Percentiles rank a stretch among this genome's conserved stretches.
Conservation (phyloP, 805 yeast species). For the Lachancea kluyveri region DNA sequence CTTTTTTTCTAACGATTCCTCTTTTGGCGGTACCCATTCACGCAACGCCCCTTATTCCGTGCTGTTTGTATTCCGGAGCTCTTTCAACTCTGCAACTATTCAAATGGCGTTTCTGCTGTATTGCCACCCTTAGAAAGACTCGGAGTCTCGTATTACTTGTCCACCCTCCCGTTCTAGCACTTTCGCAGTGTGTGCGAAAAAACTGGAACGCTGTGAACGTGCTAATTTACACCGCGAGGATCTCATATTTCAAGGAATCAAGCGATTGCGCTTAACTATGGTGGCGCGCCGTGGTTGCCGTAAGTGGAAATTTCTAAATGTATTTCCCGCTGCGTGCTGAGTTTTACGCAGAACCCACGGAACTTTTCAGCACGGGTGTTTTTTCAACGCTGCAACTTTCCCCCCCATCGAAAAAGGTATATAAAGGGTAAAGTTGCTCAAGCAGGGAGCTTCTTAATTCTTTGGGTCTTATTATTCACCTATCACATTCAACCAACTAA, state of each 20-base stretch:
- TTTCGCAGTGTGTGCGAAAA: conserved; percentile 25
- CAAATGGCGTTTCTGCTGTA: too few relatives aligned
- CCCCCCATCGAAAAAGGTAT: conserved; percentile 2
- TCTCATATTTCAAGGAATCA: conserved; percentile 13
- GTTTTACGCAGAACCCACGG: background rate
- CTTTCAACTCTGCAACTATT: too few relatives aligned
- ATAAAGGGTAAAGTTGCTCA: conserved; percentile 3
- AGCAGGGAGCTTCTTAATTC: background rate
- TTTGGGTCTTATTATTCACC: background rate
- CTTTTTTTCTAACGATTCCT: too few relatives aligned
- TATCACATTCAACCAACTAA: background rate
- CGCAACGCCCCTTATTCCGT: too few relatives aligned
- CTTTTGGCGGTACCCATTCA: too few relatives aligned
- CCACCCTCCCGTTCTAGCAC: conserved; percentile 7
- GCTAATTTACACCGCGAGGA: conserved; percentile 18
- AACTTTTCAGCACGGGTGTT: conserved; percentile 1
- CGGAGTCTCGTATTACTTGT: too few relatives aligned
- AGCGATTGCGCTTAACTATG: conserved; percentile 18
- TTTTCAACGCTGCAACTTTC: background rate
- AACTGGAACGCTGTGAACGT: conserved; percentile 21
- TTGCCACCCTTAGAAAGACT: too few relatives aligned
- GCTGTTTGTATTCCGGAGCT: too few relatives aligned
- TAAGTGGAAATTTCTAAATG: conserved; percentile 18
- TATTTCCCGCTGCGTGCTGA: conserved; percentile 8
- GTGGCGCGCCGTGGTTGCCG: conserved; percentile 18